Evolutionary conservation across 2,329 filamentous ascomycete species (phyloP).

Genomic region (Pyricularia grisea): DNA sequence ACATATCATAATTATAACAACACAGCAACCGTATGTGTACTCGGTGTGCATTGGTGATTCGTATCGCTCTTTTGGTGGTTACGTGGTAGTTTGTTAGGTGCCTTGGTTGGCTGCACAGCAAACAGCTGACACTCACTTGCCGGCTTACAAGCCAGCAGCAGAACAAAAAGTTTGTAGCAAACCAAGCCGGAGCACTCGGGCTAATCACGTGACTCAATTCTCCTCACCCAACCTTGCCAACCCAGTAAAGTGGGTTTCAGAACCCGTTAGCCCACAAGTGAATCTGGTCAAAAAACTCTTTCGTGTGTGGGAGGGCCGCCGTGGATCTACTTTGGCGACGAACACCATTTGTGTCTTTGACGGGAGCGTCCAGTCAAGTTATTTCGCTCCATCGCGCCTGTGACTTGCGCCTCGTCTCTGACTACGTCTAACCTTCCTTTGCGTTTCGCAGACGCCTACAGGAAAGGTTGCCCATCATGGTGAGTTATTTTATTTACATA

Average conservation of each 20-base stretch:
- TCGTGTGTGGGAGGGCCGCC: background rate
- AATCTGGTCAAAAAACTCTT: constrained; percentile 3
- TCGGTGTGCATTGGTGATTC: no score
- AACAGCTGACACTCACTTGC: no score
- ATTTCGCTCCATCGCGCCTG: constrained; percentile 11
- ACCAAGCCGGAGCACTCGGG: background rate
- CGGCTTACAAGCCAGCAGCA: background rate
- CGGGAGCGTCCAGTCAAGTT: constrained; percentile 8
- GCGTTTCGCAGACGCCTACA: constrained; percentile 13
- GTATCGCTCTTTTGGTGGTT: no score
- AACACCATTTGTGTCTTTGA: constrained; percentile 2
- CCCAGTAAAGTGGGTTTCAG: constrained; percentile 2
- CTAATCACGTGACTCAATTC: background rate
- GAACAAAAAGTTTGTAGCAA: background rate
- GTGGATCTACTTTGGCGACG: constrained; percentile 1
- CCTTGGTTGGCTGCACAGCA: no score
- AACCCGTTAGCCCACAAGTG: constrained; percentile 4
- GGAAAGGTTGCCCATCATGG: constrained; percentile 46
- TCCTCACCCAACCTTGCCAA: background rate
- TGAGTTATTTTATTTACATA: constrained; percentile 13
- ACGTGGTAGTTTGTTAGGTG: no score
- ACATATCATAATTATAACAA: no score
- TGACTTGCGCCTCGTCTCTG: constrained; percentile 10
- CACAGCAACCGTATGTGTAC: no score
- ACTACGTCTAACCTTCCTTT: background rate